Conservation (phyloP, 192 early-diverging fungal genomes). For the Backusella westeae region DNA sequence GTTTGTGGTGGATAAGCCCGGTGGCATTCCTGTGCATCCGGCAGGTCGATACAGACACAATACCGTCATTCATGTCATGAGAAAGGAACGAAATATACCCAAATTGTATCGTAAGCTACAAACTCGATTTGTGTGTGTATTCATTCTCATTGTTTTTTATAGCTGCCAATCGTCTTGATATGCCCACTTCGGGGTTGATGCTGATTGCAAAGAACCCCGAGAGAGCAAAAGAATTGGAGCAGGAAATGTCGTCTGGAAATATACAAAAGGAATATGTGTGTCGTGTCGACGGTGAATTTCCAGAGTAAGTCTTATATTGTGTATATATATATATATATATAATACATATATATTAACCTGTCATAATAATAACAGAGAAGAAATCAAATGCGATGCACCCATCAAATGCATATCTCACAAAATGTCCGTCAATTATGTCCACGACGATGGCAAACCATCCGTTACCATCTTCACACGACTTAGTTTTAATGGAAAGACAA, state of each 20-base stretch:
- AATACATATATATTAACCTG: no score
- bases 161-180: slow-evolving; percentile 90
- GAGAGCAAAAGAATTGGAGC: slow-evolving; percentile 62
- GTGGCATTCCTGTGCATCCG: slow-evolving; percentile 83
- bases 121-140: no score
- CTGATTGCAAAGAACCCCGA: slow-evolving; percentile 65
- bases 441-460: slow-evolving; percentile 79
- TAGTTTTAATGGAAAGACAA: slow-evolving; percentile 61
- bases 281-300: slow-evolving; percentile 87
- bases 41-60: slow-evolving; percentile 89
- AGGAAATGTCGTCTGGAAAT: slow-evolving; percentile 58
- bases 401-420: slow-evolving; percentile 85
- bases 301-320: slow-evolving; percentile 46
- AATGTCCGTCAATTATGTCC: slow-evolving; percentile 85
- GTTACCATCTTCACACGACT: slow-evolving; percentile 74
- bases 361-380: slow-evolving; percentile 31
- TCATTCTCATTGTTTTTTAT: background rate
- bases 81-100: slow-evolving; percentile 56
- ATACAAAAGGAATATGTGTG: slow-evolving; percentile 90
- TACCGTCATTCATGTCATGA: slow-evolving; percentile 68
- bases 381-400: slow-evolving; percentile 72
- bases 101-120: slow-evolving; percentile 52
- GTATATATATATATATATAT: background rate
- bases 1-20: slow-evolving; percentile 90
- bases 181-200: slow-evolving; percentile 91